Evolutionary conservation across 208 protist genomes (phyloP).

Genomic region (Trypanosoma brucei): DNA sequence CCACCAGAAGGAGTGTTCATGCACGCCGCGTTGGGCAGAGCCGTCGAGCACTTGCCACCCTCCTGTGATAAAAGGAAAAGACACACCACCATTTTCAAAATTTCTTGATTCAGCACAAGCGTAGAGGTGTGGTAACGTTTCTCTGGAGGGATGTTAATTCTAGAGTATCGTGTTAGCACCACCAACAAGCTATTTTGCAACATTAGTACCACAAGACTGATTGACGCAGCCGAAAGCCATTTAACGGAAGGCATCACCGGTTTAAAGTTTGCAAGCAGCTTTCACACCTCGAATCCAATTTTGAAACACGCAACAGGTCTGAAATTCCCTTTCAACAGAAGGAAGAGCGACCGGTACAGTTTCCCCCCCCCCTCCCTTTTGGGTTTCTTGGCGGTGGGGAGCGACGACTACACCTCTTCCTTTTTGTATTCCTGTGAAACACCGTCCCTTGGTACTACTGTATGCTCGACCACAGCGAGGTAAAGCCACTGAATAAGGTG

Average conservation of each 20-base stretch:
- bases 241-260: conserved; percentile 2
- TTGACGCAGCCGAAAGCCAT: conserved; percentile 27
- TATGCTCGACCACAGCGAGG: too few relatives aligned
- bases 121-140: conserved; percentile 61
- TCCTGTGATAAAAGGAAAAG: conserved; percentile 44
- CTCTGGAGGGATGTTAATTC: conserved; percentile 23
- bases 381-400: too few relatives aligned
- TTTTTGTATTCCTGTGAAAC: too few relatives aligned
- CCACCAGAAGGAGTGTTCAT: neutral
- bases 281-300: neutral
- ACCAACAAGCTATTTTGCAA: conserved; percentile 73
- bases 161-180: conserved; percentile 66
- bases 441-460: too few relatives aligned
- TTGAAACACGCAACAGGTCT: too few relatives aligned
- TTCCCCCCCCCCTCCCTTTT: too few relatives aligned
- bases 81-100: conserved; percentile 75
- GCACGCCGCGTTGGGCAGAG: neutral
- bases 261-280: neutral
- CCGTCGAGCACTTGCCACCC: neutral
- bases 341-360: too few relatives aligned
- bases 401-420: too few relatives aligned
- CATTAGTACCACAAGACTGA: conserved; percentile 70
- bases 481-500: too few relatives aligned
- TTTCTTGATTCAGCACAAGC: conserved; percentile 69
- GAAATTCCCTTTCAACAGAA: too few relatives aligned